Evolutionary conservation across 2,329 filamentous ascomycete species (phyloP), one percentile per base, ranked within the genome.

Genomic region (Arthroderma uncinatum): DNA sequence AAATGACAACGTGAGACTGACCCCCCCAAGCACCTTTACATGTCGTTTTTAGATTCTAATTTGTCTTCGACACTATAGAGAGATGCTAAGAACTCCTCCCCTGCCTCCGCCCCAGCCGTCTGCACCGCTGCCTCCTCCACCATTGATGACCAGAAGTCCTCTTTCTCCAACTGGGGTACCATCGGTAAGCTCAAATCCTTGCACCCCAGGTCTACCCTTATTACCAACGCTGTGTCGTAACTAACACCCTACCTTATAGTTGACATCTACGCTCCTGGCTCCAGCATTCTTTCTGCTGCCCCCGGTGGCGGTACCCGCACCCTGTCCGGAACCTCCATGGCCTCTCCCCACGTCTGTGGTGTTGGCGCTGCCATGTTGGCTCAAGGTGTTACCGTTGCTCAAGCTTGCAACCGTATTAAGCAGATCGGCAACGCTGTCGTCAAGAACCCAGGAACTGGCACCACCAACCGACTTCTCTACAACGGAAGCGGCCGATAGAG

Each of bases 261-360:
- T 52, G 80, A 82, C 64, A 70, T 83, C 64, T 82, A 79, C 63
- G 80, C 79, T 9, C 80, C 81, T 1, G 81, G 81, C 44, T 72
- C 77, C 61, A 62, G 75, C 61, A 75, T 83, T 58, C 69, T 78
- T 10, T 76, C 73, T 34, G 65, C 78, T 8, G 81, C 76, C 76
- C 73, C 70, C 23, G 69, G 70, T 59, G 74, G 72, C 42, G 73
- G 76, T 59, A 73, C 78, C 62, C 77, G 80, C 62, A 64, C 62
- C 57, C 66, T 71, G 56, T 71, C 68, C 28, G 68, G 69, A 44
- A 71, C 70, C 48, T 71, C 70, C n/a, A 69, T 70, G 65, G 68
- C 69, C 34, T 65, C 67, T 21, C 71, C 71, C 60, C 73, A 73
- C 66, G 76, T 81, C 60, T 76, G 79, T 8, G 80, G 80, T 57